Percentiles rank a stretch among this genome's conserved stretches.
These are phyloP conservation scores for Litsea cubeba DNA, from an alignment of 164 flowering plant genomes.

Conservation along the genomic window DNA sequence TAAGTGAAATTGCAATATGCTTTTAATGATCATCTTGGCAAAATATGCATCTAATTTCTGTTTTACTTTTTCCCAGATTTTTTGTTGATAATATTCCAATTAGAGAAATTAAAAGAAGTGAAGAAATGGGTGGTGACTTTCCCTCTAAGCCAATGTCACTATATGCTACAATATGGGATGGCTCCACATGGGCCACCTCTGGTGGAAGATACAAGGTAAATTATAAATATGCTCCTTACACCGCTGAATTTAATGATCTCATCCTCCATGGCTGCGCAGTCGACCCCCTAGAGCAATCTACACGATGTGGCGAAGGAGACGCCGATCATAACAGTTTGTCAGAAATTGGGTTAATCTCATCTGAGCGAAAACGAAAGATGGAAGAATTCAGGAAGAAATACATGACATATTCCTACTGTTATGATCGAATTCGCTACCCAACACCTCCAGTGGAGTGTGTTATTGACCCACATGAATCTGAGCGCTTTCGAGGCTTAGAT, in stretches of 20 bases:
- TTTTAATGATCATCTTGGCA: background rate
- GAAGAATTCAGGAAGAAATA: constrained; percentile 52
- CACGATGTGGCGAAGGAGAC: constrained; percentile 32
- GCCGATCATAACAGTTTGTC: constrained; percentile 5
- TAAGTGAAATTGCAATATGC: too few relatives aligned
- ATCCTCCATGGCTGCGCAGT: constrained; percentile 76
- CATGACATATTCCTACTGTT: constrained; percentile 87
- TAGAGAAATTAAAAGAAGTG: constrained; percentile 55
- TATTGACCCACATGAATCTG: constrained; percentile 46
- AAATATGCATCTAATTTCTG: background rate
- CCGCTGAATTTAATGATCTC: constrained; percentile 58
- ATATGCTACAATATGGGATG: constrained; percentile 94
- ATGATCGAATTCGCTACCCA: constrained; percentile 58
- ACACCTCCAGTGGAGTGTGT: constrained; percentile 63
- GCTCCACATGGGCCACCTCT: constrained; percentile 83
- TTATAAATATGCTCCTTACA: constrained; percentile 77
- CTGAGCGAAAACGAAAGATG: constrained; percentile 43
- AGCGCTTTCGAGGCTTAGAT: constrained; percentile 43
- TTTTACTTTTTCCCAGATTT: constrained; percentile 41
- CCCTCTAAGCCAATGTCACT: constrained; percentile 94
- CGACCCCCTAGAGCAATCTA: constrained; percentile 51
- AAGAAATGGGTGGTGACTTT: constrained; percentile 71
- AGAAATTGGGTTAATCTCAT: constrained; percentile 25
- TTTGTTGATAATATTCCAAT: constrained; percentile 73
- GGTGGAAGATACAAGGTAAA: constrained; percentile 81